phyloP scores from a whole-genome alignment of 2,329 filamentous ascomycete genomes.

The Aphanocladium album region DNA sequence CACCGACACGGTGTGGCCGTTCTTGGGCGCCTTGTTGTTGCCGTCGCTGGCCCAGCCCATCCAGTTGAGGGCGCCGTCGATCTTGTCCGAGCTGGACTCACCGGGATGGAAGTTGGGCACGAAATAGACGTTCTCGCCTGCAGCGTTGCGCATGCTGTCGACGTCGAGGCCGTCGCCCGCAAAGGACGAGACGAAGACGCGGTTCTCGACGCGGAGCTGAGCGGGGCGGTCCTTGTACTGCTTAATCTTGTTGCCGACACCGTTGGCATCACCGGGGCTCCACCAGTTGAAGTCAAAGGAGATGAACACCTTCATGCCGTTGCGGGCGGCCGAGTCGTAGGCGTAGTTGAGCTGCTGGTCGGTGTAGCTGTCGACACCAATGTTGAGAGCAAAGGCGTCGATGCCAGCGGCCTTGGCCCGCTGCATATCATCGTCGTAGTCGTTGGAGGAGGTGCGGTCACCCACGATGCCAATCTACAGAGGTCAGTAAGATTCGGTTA shows the following conservation, averaged over 20 bases:
- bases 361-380: slow-evolving; percentile 39
- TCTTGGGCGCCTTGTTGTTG: slow-evolving; percentile 44
- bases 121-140: slow-evolving; percentile 41
- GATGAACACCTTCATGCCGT: slow-evolving; percentile 45
- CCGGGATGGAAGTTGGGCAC: slow-evolving; percentile 46
- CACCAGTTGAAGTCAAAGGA: slow-evolving; percentile 54
- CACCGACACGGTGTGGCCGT: slow-evolving; percentile 35
- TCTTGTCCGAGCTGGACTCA: slow-evolving; percentile 29
- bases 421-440: slow-evolving; percentile 44
- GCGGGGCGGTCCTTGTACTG: slow-evolving; percentile 38
- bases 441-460: slow-evolving; percentile 35
- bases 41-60: slow-evolving; percentile 41
- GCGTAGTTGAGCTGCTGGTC: slow-evolving; percentile 15
- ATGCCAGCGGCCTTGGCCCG: slow-evolving; percentile 39
- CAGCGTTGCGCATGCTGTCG: slow-evolving; percentile 34
- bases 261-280: slow-evolving; percentile 27
- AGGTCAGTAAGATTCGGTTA: not conserved
- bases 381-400: slow-evolving; percentile 47
- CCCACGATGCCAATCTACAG: slow-evolving; percentile 39
- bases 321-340: slow-evolving; percentile 29
- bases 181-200: slow-evolving; percentile 51
- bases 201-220: slow-evolving; percentile 44
- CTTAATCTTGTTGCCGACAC: slow-evolving; percentile 40
- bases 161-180: slow-evolving; percentile 43
- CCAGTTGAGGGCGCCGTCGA: slow-evolving; percentile 46